These are phyloP conservation scores for Hortiboletus campestris DNA, from an alignment of 768 basidiomycete species.

Conservation along the genomic window DNA sequence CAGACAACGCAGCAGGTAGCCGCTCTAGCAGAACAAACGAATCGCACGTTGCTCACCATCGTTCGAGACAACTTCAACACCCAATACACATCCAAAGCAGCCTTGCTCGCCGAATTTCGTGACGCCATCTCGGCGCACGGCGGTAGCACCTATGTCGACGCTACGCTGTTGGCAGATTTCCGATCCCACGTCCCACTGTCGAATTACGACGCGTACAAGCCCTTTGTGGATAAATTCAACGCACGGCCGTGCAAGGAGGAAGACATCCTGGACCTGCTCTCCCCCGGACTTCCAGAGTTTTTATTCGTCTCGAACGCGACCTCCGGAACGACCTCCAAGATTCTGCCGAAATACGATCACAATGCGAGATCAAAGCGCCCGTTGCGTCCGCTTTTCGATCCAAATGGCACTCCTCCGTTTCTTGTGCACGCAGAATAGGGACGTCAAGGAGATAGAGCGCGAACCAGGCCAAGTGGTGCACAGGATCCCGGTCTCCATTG, in stretches of 20 bases:
- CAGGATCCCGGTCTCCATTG: conserved; percentile 1
- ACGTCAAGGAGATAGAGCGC: conserved; percentile 1
- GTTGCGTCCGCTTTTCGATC: not conserved
- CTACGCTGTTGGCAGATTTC: conserved; percentile 1
- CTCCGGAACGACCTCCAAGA: conserved; percentile 7
- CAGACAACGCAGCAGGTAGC: not conserved
- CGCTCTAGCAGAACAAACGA: not conserved
- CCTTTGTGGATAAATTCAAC: conserved; percentile 14
- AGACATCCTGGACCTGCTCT: conserved; percentile 13
- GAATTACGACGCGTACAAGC: conserved; percentile 13
- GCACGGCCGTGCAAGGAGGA: conserved; percentile 15
- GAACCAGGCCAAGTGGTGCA: not conserved
- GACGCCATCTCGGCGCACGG: conserved; percentile 4
- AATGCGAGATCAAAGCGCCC: not conserved
- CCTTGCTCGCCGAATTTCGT: conserved; percentile 7
- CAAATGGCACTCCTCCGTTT: not conserved
- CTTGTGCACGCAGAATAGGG: not conserved
- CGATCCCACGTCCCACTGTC: conserved; percentile 1
- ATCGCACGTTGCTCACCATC: not conserved
- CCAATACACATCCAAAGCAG: not conserved
- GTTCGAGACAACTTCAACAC: conserved; percentile 6
- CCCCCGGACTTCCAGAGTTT: conserved; percentile 16
- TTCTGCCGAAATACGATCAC: conserved; percentile 11
- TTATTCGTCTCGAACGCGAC: conserved; percentile 14
- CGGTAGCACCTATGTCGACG: not conserved